Evolutionary conservation across 2,329 filamentous ascomycete species (phyloP).

Genomic region (Xylariaceae sp.): DNA sequence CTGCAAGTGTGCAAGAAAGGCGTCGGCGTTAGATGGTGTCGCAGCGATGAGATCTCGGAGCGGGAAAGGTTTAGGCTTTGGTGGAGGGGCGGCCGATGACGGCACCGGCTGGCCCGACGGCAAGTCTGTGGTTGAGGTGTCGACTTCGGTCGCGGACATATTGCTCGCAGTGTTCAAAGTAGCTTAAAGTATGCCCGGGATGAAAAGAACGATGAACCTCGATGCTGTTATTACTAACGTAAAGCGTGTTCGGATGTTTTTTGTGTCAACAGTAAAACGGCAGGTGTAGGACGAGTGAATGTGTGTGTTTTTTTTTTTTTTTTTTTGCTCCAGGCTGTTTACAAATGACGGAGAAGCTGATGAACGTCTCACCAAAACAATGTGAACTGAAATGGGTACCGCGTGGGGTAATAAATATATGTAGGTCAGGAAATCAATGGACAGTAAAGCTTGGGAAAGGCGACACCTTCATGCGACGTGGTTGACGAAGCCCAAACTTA

Average conservation of each 20-base stretch:
- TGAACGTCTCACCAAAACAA: no score
- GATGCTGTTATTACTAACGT: no score
- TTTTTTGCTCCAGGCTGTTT: no score
- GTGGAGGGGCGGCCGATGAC: slow-evolving; percentile 17
- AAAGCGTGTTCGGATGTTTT: no score
- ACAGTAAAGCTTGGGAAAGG: neutral
- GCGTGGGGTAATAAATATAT: no score
- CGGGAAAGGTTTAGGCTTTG: slow-evolving; percentile 21
- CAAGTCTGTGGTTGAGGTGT: slow-evolving; percentile 26
- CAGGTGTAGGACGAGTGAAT: no score
- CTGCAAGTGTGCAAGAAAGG: slow-evolving; percentile 51
- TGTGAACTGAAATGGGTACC: no score
- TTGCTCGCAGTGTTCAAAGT: slow-evolving; percentile 1
- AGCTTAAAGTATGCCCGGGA: neutral
- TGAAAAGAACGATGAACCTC: neutral
- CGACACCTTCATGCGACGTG: slow-evolving; percentile 7
- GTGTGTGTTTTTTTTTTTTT: no score
- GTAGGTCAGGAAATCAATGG: no score
- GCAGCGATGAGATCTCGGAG: slow-evolving; percentile 28
- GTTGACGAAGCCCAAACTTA: slow-evolving; percentile 4
- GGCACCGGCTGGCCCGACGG: slow-evolving; percentile 34
- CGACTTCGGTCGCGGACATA: slow-evolving; percentile 21
- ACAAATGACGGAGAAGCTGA: no score
- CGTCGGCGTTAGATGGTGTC: slow-evolving; percentile 41
- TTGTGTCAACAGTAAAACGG: no score